Evolutionary conservation across 2,329 filamentous ascomycete genomes (phyloP), one percentile per base, ranked within the genome.

Genomic region (Ascochyta fabae): DNA sequence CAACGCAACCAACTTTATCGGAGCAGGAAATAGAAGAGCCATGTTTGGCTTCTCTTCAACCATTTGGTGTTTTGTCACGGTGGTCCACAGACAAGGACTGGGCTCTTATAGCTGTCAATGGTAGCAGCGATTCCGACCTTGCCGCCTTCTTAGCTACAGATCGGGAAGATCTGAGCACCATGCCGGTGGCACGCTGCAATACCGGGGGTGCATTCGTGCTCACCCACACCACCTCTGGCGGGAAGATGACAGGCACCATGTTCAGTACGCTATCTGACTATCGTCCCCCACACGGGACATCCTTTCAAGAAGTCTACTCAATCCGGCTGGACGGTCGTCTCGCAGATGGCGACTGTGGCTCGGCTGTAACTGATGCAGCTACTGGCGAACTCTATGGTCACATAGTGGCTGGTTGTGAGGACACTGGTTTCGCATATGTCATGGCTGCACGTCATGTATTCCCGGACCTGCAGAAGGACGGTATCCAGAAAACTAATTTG

Each of bases 321-420:
- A n/a, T 19, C 26, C 7, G 26, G 6, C 26, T 31, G 9, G 24
- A 42, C 10, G 40, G 40, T 4, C 7, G 9, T 19, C 40, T 42
- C 9, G 24, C 48, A 3, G 23, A 49, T 2, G 59, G 47, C 6
- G 47, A 53, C 22, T 59, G 53, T 26, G 48, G 56, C 5, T 46
- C 48, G 12, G 26, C 27, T 3, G n/a, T 59, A 12, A 16, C 44
- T n/a, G 45, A 59, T 13, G 48, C 56, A 10, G 22, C 12, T 12
- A 46, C 50, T 9, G 55, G 50, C 7, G 55, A 56, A 19, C 35
- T 53, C 1, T 54, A 50, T 24, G 52, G 51, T 10, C 44, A 61
- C n/a, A 41, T 58, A 4, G 44, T 61, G 13, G 53, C 53, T 6
- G 53, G 57, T 3, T 34, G 48, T 15, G 36, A 24, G 10, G 33